Percentiles rank a stretch among this genome's conserved stretches.
Evolutionary conservation across 73 alveolate genomes (phyloP).

Genomic region (Uronychia setigera): DNA sequence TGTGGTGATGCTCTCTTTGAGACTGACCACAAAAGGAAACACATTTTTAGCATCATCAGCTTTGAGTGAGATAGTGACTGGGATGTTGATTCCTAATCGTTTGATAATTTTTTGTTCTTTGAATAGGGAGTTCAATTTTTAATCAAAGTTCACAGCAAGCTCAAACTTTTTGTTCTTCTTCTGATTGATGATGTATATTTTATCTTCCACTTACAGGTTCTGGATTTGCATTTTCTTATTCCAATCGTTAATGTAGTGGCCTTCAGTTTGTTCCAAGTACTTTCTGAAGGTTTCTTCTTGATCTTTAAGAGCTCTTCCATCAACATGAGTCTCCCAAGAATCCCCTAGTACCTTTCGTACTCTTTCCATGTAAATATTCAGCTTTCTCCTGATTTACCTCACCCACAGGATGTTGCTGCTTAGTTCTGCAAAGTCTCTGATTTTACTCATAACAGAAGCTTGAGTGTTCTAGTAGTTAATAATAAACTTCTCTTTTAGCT

Average conservation of each 20-base stretch:
- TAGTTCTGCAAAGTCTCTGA: conserved; percentile 91
- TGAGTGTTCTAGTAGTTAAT: conserved; percentile 80
- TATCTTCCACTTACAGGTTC: conserved; percentile 46
- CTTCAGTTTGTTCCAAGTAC: conserved; percentile 59
- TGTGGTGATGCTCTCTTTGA: conserved; percentile 89
- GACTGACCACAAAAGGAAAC: conserved; percentile 86
- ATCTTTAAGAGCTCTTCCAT: conserved; percentile 88
- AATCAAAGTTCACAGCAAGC: conserved; percentile 92
- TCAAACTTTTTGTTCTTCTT: conserved; percentile 75
- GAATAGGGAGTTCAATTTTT: conserved; percentile 85
- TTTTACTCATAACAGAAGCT: conserved; percentile 75
- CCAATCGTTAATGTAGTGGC: conserved; percentile 65
- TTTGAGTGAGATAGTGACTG: conserved; percentile 60
- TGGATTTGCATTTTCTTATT: conserved; percentile 53
- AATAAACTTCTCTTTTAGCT: conserved; percentile 79
- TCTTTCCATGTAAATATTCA: conserved; percentile 68
- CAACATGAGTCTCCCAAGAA: conserved; percentile 88
- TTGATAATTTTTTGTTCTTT: conserved; percentile 81
- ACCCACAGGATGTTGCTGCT: conserved; percentile 95
- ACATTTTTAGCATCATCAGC: conserved; percentile 73
- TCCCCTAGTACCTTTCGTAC: conserved; percentile 90
- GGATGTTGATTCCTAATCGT: conserved; percentile 52
- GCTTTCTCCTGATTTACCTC: conserved; percentile 85
- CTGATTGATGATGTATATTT: conserved; percentile 60
- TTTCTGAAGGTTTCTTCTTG: conserved; percentile 86